Evolutionary conservation across 169 alveolate genomes (phyloP).

Genomic region (Plasmodium vivax): DNA sequence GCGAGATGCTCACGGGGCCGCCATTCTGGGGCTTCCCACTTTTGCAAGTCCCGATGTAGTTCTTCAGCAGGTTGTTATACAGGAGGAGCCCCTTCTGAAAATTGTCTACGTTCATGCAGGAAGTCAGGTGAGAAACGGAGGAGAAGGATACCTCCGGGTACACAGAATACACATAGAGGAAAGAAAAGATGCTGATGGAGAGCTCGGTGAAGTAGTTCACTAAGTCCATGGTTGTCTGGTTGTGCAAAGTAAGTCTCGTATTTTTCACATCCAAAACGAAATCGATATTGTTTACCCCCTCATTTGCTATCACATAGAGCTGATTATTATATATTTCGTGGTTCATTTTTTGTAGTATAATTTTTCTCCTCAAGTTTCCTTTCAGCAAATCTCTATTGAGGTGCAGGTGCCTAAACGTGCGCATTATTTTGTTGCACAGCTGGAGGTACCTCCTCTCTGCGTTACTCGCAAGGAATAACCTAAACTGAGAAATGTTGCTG

Average conservation of each 20-base stretch:
- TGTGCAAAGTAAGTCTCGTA: constrained; percentile 56
- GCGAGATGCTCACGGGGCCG: background rate
- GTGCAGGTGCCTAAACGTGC: constrained; percentile 18
- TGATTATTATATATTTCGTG: constrained; percentile 65
- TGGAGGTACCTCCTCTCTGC: constrained; percentile 24
- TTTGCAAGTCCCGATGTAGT: constrained; percentile 33
- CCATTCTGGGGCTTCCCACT: constrained; percentile 1
- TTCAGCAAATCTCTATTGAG: background rate
- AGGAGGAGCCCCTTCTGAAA: constrained; percentile 55
- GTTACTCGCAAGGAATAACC: constrained; percentile 23
- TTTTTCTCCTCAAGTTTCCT: constrained; percentile 45
- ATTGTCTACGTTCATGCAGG: constrained; percentile 62
- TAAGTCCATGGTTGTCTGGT: constrained; percentile 50
- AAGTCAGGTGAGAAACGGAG: background rate
- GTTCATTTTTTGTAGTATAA: background rate
- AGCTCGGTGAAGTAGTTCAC: constrained; percentile 43
- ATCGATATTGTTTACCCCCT: constrained; percentile 15
- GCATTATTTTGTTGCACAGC: constrained; percentile 46
- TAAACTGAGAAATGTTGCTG: constrained; percentile 42
- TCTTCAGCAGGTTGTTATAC: constrained; percentile 30
- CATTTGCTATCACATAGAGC: constrained; percentile 53
- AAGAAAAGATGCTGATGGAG: constrained; percentile 18
- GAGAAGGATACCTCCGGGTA: constrained; percentile 17
- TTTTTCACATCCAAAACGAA: constrained; percentile 15
- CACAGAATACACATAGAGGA: constrained; percentile 42